Percentiles rank a stretch among this genome's conserved stretches.
Conservation (phyloP, 2,329 filamentous ascomycete genomes). For the Akanthomyces dipterigenus region DNA sequence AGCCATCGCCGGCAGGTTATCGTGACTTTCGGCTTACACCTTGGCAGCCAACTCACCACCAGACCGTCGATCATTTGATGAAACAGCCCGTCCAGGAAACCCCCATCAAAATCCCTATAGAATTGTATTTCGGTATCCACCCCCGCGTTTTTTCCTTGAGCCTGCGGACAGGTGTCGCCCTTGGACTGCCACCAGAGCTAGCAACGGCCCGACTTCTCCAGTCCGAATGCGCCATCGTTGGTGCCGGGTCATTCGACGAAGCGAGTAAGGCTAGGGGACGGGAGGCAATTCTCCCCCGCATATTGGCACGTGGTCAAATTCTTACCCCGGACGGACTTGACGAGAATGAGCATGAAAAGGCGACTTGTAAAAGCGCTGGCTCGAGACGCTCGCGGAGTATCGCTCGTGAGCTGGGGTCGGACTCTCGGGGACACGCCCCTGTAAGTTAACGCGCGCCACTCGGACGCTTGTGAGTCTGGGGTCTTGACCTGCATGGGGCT, state of each 20-base stretch:
- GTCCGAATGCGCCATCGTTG: background rate
- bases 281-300: background rate
- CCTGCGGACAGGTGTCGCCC: background rate
- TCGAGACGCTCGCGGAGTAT: background rate
- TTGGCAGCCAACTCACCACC: background rate
- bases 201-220: constrained; percentile 5
- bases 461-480: background rate
- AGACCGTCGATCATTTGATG: background rate
- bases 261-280: background rate
- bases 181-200: background rate
- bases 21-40: background rate
- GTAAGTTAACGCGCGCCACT: background rate
- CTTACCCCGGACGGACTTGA: background rate
- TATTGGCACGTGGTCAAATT: background rate
- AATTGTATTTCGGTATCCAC: background rate
- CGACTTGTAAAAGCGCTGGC: background rate
- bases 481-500: background rate
- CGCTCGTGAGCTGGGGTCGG: background rate
- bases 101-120: too few relatives aligned
- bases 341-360: background rate
- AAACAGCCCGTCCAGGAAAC: too few relatives aligned
- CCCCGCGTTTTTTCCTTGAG: background rate
- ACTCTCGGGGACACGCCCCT: background rate
- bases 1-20: background rate
- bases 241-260: background rate